Evolutionary conservation across 176 grass and related monocot species (phyloP).

Genomic region (Phoenix roebelenii): DNA sequence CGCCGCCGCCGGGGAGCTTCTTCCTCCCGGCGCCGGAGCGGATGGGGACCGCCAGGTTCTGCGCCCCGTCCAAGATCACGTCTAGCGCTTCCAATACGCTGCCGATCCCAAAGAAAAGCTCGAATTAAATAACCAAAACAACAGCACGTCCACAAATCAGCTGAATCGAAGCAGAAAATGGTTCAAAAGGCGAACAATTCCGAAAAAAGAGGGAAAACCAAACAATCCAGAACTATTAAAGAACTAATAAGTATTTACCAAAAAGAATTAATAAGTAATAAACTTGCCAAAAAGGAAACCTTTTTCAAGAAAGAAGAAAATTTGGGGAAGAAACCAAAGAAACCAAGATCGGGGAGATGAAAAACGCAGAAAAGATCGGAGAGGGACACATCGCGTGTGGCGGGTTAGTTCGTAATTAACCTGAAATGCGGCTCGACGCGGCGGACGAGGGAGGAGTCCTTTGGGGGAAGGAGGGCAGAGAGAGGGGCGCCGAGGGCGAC

Average conservation of each 20-base stretch:
- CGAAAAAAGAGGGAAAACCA: neutral
- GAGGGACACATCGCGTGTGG: neutral
- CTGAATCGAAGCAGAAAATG: conserved; percentile 1
- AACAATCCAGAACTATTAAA: conserved; percentile 15
- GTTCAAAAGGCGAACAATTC: conserved; percentile 11
- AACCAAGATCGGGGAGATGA: conserved; percentile 6
- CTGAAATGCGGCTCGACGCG: conserved; percentile 45
- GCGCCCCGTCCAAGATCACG: conserved; percentile 47
- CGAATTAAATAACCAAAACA: neutral
- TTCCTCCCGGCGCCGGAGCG: conserved; percentile 3
- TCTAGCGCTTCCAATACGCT: conserved; percentile 58
- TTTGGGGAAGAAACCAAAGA: neutral
- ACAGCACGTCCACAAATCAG: neutral
- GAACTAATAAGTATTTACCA: too few species aligned
- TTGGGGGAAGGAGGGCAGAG: conserved; percentile 24
- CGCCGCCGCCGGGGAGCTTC: conserved; percentile 7
- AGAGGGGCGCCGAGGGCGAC: conserved; percentile 38
- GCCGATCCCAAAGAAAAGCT: conserved; percentile 5
- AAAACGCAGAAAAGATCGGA: neutral
- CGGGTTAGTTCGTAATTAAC: neutral
- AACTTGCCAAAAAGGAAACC: too few species aligned
- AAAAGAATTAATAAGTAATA: too few species aligned
- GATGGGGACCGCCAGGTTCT: conserved; percentile 46
- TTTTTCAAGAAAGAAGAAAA: too few species aligned
- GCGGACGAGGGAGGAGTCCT: conserved; percentile 17